Evolutionary conservation across 805 yeast genomes (phyloP), one percentile per base, ranked within the genome.

Genomic region (Cyberlindnera maclurae): DNA sequence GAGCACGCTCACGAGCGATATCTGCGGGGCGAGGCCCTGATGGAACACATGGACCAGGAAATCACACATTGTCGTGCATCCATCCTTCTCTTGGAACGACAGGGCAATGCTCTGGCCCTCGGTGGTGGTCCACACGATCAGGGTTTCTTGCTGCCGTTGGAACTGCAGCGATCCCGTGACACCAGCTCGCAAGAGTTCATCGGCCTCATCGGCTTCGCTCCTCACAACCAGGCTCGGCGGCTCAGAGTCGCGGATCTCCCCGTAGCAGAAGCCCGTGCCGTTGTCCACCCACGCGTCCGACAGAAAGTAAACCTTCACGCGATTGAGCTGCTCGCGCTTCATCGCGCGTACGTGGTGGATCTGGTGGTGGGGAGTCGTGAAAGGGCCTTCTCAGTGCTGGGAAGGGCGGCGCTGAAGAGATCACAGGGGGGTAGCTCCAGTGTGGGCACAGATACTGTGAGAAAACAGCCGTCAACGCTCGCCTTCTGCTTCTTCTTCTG

Each of bases 111-210:
- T 95, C 38, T 70, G 71, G 7, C 81, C 77, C 15, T 72, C 69
- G 3, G 63, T 52, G 53, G 86, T 96, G 9, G 94, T 83, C 97
- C 97, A 90, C 15, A 90, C 96, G 9, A 90, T 86, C 34, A 90
- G 65, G 0, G 97, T 88, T 42, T 88, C 97, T 55, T 88, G 96
- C 54, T 93, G 97, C 53, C 95, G 73, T 57, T 90, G 97, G 57
- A 84, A 90, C 49, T 84, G 94, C 3, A 79, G 80, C 22, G 74
- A 62, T 0, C 94, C 94, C 50, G 75, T 79, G n/a, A 90, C 67
- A 42, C 59, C 68, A 4, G 89, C 75, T 51, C 74, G 71, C 30
- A 90, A 62, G 16, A 90, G 63, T 10, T 76, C 63, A 22, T 79
- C 77, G 2, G 68, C 63, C 5, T 76, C 65, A 42, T 80, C 70